Evolutionary conservation across 805 yeast genomes (phyloP), one percentile per base, ranked within the genome.

Genomic region (Komagataella pastoris): DNA sequence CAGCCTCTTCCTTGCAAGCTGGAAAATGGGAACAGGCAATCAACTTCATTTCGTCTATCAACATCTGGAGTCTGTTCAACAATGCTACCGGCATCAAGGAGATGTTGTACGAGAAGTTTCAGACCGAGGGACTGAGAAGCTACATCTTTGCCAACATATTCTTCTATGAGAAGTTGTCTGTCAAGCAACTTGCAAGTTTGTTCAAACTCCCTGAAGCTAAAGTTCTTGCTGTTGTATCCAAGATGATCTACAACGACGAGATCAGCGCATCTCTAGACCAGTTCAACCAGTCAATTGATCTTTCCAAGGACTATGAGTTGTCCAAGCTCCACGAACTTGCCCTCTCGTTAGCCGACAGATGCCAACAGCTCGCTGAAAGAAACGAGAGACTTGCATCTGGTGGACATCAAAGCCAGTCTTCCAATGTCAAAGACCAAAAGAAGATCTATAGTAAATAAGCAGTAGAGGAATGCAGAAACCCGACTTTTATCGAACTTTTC

Each of bases 81-180:
- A 81, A 86, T 58, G 66, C 80, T 52, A 88, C 79, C 50, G 69
- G 74, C 49, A 76, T 88, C 64, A 81, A 81, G 69, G 69, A 68
- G n/a, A 80, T 86, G 83, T 75, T 93, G 62, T 77, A 76, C 58
- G 77, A 76, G 57, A 87, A 86, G 70, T 77, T 95, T 60, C 95
- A 93, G 73, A 72, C 81, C 51, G 96, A 88, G 69, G 95, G 97
- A 49, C 76, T 93, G 63, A 81, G 96, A 70, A 88, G 97, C n/a
- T 93, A 86, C 67, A 74, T 93, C 57, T 86, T 88, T 75, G 83
- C 86, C 56, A 89, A 84, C 72, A 87, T 86, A 64, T 68, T 81
- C 40, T 82, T 81, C 60, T 89, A 83, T 71, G 72, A 83, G 55
- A 84, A 85, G 56, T 76, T 91, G 52, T 83, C 96, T 3, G 67